Base-by-base conservation (phyloP, 768 basidiomycete species). In the Lentinula guzmanii region DNA sequence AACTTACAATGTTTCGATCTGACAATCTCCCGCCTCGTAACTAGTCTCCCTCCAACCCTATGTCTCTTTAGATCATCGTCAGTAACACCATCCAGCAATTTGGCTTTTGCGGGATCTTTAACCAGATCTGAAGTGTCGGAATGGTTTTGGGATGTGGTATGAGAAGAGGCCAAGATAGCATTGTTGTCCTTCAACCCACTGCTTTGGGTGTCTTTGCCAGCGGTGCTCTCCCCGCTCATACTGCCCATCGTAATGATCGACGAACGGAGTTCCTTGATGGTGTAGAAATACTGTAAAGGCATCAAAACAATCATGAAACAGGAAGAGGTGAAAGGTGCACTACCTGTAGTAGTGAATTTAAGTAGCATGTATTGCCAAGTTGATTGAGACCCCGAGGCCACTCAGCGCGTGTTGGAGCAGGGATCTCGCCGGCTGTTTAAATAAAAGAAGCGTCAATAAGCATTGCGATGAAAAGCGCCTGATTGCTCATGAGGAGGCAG, bases 311-410 rank as follows among this genome's bases (percentile, higher is more conserved):
- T 7, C 60, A 28, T 28, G 3, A 3, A 13, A 10, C 53, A 24
- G 50, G 16, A n/a, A 53, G 45, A 43, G 37, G 45, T 52, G 33
- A 10, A 48, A 41, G 61, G 46, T 10, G 21, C 64, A 70, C 34
- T 67, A 85, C 90, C 77, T 87, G 90, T 16, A 90, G 75, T 60
- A 90, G 76, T 41, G 89, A 93, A 69, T 93, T 94, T 52, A 91
- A 76, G 68, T 93, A 93, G 68, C 93, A 93, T 0, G 92, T 94
- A 66, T 93, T 94, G 54, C 92, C 91, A 21, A 93, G 80, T 68
- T 95, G 93, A 69, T 94, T 90, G 33, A 95, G 79, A 5, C 93
- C 94, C 61, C 93, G 83, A 31, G 93, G 93, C 68, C 90, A 79
- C 63, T 93, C 91, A 3, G 78, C 79, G 50, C 81, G 80, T 2